Evolutionary conservation across 352 stramenopile species (phyloP), one percentile per base, ranked within the genome.

Genomic region (Phytophthora macrochlamydospora): DNA sequence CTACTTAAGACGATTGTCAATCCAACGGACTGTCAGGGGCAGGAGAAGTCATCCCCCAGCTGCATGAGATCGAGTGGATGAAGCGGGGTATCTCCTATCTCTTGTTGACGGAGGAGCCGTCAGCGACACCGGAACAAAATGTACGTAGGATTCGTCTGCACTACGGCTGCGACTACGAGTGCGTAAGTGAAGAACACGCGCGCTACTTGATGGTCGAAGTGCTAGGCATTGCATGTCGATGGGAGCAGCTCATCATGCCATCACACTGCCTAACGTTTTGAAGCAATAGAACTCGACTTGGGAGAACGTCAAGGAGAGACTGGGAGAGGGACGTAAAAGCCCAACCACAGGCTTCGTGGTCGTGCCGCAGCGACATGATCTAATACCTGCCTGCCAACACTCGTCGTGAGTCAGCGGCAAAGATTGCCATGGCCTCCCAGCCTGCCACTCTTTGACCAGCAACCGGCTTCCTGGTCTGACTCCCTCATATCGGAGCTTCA

Each of bases 1-100:
- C 69, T 81, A n/a, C 69, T 81, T 43, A 78, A 81, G 62, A 81
- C 73, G 7, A 81, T 81, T 55, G 56, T 81, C 42, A 81, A 65
- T 24, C 73, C 73, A 29, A 69, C 37, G 8, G 70, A 75, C 24
- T 65, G 70, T 18, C 50, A 69, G 14, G 60, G 30, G 40, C 31
- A 18, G 33, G 45, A 18, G 48, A 44, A 13, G 37, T 45, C 30
- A 33, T 48, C 8, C 57, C 67, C 2, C 73, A 70, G 7, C 53
- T 78, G 4, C 62, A 60, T n/a, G 70, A 79, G 59, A 68, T 81
- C 46, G 73, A 81, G 54, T 81, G 73, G 73, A 81, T 81, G 73
- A 76, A 76, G 57, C 73, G 69, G 30, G 73, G 73, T 37, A 75
- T 81, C 31, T 81, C 73, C 29, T 81, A 79, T 67, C 57, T 81